A percentile compares a stretch with the other conserved stretches of the same genome.
phyloP scores from a whole-genome alignment of 202 grass and related monocot species.

The Miscanthus sacchariflorus region DNA sequence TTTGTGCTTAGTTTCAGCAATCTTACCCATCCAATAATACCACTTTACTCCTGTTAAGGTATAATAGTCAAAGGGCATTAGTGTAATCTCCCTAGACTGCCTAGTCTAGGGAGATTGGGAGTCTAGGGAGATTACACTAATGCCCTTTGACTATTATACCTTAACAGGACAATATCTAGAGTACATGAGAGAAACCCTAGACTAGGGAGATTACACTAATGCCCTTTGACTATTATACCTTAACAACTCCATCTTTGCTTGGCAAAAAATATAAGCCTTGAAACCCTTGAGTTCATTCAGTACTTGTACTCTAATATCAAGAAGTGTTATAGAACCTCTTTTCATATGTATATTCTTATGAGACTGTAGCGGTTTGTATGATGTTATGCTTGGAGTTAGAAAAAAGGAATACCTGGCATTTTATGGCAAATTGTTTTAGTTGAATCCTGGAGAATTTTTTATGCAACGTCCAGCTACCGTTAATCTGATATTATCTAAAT shows the following conservation, averaged over 20 bases:
- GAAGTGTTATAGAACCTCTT: neutral
- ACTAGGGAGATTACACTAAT: no score
- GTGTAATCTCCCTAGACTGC: no score
- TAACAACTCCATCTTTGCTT: neutral
- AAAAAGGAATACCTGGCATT: neutral
- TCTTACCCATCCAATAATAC: neutral
- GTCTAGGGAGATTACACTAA: no score
- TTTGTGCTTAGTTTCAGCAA: neutral
- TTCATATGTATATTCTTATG: neutral
- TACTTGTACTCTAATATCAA: neutral
- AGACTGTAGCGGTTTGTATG: constrained; percentile 4
- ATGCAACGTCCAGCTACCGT: neutral
- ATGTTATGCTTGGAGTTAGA: neutral
- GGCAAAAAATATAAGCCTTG: neutral
- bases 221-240: no score
- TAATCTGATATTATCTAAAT: neutral
- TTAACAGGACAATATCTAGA: no score
- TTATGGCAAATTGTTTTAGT: constrained; percentile 4
- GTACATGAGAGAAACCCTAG: no score
- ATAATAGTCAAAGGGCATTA: no score
- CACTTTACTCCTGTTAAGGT: neutral
- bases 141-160: no score
- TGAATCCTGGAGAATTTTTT: neutral
- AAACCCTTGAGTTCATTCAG: neutral
- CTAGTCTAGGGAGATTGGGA: no score